Evolutionary conservation across 2,329 filamentous ascomycete species (phyloP), one percentile per base, ranked within the genome.

Genomic region (Catunica adiposa): DNA sequence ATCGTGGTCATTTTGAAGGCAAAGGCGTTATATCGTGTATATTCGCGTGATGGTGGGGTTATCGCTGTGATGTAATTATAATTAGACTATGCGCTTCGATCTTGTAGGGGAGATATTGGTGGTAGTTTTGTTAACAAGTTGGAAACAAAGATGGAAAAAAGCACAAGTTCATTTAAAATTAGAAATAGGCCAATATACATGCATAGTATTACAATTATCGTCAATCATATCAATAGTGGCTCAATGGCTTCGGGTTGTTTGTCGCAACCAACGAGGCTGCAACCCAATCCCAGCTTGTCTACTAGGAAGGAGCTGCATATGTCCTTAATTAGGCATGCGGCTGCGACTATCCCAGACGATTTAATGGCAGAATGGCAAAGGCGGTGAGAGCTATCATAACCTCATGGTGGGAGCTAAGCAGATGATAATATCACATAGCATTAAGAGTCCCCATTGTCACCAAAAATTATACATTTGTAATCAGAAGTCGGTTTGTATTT

Each of bases 1-100:
- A 92, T 84, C 20, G 88, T 92, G 57, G 89, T 89, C 89, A 95
- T 95, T 51, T 57, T 68, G 50, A 17, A 34, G 31, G 11, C 1
- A 11, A 3, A n/a, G 25, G 6, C 17, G 17, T 8, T 26, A 14
- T n/a, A 17, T n/a, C 40, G 40, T 8, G 20, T 44, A 3, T 7
- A n/a, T n/a, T 44, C 8, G 15, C 7, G 40, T 44, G 14, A 44
- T 7, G 3, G 15, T 8, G 20, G 40, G 17, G 20, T 44, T 44
- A 1, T 44, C 40, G 20, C 7, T 17, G 40, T 17, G 40, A 17
- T 44, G 11, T 34, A 34, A 34, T 34, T 34, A 11, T 11, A 11
- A 34, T 11, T 34, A 34, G 29, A 34, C 11, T 34, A 11, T 34
- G 29, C 29, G 29, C 11, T 34, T 34, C 29, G 11, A 34, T 34